Conservation (phyloP, 1,284 basidiomycete genomes). For the Ustilago tritici region DNA sequence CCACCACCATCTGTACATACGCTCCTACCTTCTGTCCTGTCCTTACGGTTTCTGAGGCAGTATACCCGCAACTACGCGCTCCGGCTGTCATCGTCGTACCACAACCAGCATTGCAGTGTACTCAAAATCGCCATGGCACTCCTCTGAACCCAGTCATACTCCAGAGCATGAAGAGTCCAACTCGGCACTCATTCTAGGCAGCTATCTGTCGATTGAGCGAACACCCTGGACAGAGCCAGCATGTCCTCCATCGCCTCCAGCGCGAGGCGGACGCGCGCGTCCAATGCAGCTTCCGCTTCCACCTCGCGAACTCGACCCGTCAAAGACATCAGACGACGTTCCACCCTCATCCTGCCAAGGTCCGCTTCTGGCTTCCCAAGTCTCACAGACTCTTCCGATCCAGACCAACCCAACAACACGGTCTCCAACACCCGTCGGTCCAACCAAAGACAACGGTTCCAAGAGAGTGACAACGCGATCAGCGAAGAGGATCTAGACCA, state of each 20-base stretch:
- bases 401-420: constrained; percentile 8
- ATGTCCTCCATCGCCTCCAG: constrained; percentile 20
- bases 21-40: not conserved
- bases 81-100: not conserved
- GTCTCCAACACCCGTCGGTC: constrained; percentile 3
- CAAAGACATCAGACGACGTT: constrained; percentile 3
- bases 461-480: constrained; percentile 12
- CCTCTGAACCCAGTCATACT: not conserved
- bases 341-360: constrained; percentile 10
- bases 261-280: constrained; percentile 26
- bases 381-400: constrained; percentile 18
- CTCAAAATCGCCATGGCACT: not conserved
- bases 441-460: not conserved
- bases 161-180: too few species aligned
- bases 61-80: not conserved
- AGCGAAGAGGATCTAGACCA: constrained; percentile 13
- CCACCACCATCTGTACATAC: not conserved
- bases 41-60: not conserved
- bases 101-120: not conserved
- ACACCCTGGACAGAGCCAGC: not conserved
- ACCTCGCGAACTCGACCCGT: constrained; percentile 7
- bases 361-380: not conserved
- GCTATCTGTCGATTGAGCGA: too few species aligned
- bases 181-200: too few species aligned
- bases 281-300: constrained; percentile 20